Evolutionary conservation across 1,284 basidiomycete species (phyloP).

Genomic region (Sutorius eximius): DNA sequence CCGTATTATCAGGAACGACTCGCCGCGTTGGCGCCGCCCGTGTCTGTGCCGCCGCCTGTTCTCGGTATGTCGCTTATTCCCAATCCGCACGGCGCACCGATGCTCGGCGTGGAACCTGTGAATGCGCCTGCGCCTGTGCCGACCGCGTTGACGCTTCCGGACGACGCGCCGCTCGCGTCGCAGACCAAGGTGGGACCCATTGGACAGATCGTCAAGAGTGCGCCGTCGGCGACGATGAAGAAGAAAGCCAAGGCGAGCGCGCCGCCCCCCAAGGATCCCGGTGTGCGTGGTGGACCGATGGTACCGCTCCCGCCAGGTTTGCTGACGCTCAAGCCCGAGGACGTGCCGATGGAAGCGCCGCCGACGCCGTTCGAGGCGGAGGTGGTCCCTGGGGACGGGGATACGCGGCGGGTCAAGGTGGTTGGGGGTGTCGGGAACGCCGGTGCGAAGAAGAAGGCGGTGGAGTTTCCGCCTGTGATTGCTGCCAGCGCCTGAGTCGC

Average conservation of each 20-base stretch:
- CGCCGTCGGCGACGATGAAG: constrained; percentile 42
- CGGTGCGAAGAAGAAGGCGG: constrained; percentile 35
- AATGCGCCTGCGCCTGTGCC: not conserved
- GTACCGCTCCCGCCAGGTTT: constrained; percentile 25
- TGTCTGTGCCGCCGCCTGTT: constrained; percentile 8
- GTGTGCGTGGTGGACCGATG: constrained; percentile 11
- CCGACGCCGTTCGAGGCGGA: constrained; percentile 11
- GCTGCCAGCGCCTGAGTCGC: constrained; percentile 50
- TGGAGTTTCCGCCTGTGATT: constrained; percentile 49
- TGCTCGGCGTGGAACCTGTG: not conserved
- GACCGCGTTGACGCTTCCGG: constrained; percentile 35
- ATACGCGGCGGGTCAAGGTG: constrained; percentile 8
- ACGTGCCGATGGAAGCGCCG: constrained; percentile 23
- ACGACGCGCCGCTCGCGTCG: constrained; percentile 56
- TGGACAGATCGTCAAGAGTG: constrained; percentile 61
- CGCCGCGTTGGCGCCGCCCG: constrained; percentile 37
- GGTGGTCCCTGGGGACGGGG: not conserved
- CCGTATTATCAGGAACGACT: constrained; percentile 71
- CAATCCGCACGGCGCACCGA: constrained; percentile 9
- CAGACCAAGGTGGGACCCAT: constrained; percentile 74
- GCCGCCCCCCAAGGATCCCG: constrained; percentile 14
- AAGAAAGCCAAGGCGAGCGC: constrained; percentile 35
- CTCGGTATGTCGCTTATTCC: constrained; percentile 24
- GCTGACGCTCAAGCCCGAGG: constrained; percentile 28
- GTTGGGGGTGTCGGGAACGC: constrained; percentile 24